phyloP scores from a whole-genome alignment of 73 alveolate genomes.

The Halteria grandinella region DNA sequence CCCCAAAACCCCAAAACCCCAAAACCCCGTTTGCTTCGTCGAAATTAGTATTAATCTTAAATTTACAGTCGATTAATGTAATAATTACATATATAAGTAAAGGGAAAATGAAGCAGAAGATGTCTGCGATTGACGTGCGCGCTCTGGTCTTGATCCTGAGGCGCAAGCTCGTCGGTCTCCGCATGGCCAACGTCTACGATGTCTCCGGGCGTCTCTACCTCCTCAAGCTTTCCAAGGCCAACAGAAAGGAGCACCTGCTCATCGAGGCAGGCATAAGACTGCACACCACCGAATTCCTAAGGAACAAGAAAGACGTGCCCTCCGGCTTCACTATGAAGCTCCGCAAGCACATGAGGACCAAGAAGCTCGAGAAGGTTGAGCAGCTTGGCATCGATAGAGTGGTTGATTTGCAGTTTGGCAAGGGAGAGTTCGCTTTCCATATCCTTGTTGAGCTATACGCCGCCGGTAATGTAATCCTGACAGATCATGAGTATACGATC shows the following conservation, averaged over 20 bases:
- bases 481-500: constrained; percentile 81
- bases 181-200: constrained; percentile 88
- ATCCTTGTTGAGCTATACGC: constrained; percentile 84
- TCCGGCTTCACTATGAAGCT: constrained; percentile 88
- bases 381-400: constrained; percentile 91
- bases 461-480: constrained; percentile 81
- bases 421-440: constrained; percentile 83
- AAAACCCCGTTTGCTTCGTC: no score
- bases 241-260: constrained; percentile 71
- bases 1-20: no score
- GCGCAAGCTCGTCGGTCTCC: constrained; percentile 62
- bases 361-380: constrained; percentile 70
- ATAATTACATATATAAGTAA: no score
- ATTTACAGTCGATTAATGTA: no score
- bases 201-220: constrained; percentile 77
- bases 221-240: constrained; percentile 79
- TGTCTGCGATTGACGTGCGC: constrained; percentile 82
- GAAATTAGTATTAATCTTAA: no score
- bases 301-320: constrained; percentile 83
- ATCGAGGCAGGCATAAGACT: constrained; percentile 83
- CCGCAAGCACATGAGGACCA: constrained; percentile 84
- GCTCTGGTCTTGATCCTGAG: constrained; percentile 71
- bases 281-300: constrained; percentile 76
- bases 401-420: constrained; percentile 79
- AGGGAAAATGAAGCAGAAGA: constrained; percentile 76